These are phyloP conservation scores for Alternaria alternata DNA, from an alignment of 2,329 filamentous ascomycete genomes.

Conservation along the genomic window DNA sequence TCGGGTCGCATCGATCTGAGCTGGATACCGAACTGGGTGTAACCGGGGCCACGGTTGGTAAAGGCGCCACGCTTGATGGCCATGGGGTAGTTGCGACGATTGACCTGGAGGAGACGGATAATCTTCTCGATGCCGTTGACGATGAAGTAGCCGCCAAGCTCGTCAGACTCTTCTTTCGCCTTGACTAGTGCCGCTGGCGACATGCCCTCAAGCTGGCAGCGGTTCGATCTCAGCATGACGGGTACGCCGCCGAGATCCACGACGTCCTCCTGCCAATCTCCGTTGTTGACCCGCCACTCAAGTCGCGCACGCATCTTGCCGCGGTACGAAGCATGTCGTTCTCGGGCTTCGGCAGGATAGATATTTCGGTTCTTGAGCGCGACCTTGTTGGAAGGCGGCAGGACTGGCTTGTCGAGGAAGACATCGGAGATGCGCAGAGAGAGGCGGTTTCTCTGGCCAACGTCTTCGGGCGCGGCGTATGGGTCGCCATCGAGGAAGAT, in stretches of 20 bases:
- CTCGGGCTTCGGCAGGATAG: conserved; percentile 89
- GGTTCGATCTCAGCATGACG: conserved; percentile 75
- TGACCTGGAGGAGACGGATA: conserved; percentile 45
- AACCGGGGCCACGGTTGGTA: conserved; percentile 82
- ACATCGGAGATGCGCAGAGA: conserved; percentile 81
- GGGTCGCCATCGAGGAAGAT: conserved; percentile 81
- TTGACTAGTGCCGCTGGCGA: conserved; percentile 83
- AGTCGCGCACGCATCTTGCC: conserved; percentile 84
- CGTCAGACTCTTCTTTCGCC: conserved; percentile 93
- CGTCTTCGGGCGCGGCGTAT: conserved; percentile 61
- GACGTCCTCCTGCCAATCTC: conserved; percentile 80
- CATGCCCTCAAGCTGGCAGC: conserved; percentile 87
- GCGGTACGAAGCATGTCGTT: conserved; percentile 90
- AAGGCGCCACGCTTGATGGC: conserved; percentile 93
- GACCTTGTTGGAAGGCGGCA: conserved; percentile 85
- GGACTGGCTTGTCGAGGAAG: conserved; percentile 79
- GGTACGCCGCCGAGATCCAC: conserved; percentile 89
- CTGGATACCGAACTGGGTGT: conserved; percentile 89
- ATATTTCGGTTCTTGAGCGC: conserved; percentile 82
- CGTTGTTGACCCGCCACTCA: conserved; percentile 87
- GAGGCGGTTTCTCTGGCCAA: conserved; percentile 74
- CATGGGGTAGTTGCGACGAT: conserved; percentile 92
- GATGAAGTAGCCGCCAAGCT: conserved; percentile 95
- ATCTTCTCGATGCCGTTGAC: conserved; percentile 70
- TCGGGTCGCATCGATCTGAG: conserved; percentile 94